phyloP scores from a whole-genome alignment of 2,329 filamentous ascomycete species.

The Ophiocordyceps australis region DNA sequence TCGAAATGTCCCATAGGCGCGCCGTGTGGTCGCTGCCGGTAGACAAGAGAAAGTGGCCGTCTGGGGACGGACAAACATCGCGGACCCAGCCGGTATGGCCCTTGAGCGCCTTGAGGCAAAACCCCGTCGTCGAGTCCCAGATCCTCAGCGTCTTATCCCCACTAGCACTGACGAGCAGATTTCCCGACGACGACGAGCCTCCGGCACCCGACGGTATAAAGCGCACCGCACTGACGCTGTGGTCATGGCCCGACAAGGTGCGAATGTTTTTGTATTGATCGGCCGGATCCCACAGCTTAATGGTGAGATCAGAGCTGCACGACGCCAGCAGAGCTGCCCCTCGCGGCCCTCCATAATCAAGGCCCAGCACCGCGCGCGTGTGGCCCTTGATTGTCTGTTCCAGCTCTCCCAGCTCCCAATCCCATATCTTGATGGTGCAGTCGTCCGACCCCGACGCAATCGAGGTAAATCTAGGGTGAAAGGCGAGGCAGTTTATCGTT shows the following conservation, averaged over 20 bases:
- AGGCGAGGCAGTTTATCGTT: conserved; percentile 73
- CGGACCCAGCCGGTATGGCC: conserved; percentile 80
- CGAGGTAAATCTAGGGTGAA: conserved; percentile 82
- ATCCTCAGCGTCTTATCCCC: conserved; percentile 69
- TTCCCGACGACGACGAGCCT: conserved; percentile 60
- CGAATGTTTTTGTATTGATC: conserved; percentile 89
- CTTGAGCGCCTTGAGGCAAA: conserved; percentile 69
- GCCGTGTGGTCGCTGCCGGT: conserved; percentile 67
- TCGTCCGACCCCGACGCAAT: conserved; percentile 85
- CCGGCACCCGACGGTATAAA: conserved; percentile 73
- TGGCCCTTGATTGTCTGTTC: conserved; percentile 86
- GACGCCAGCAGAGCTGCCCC: conserved; percentile 44
- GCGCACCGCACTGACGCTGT: conserved; percentile 71
- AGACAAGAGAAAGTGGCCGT: conserved; percentile 67
- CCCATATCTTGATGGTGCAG: conserved; percentile 91
- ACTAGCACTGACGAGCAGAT: conserved; percentile 69
- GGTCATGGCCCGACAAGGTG: conserved; percentile 81
- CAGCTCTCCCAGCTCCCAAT: conserved; percentile 84
- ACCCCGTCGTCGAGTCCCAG: conserved; percentile 85
- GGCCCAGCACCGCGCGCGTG: conserved; percentile 71
- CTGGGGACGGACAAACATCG: conserved; percentile 64
- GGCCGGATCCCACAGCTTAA: conserved; percentile 86
- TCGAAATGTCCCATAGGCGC: conserved; percentile 66
- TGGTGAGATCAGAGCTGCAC: conserved; percentile 73
- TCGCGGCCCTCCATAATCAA: conserved; percentile 77